These are phyloP conservation scores for Coix lacrymajobi DNA, from an alignment of 176 grass and related monocot species.

Conservation along the genomic window DNA sequence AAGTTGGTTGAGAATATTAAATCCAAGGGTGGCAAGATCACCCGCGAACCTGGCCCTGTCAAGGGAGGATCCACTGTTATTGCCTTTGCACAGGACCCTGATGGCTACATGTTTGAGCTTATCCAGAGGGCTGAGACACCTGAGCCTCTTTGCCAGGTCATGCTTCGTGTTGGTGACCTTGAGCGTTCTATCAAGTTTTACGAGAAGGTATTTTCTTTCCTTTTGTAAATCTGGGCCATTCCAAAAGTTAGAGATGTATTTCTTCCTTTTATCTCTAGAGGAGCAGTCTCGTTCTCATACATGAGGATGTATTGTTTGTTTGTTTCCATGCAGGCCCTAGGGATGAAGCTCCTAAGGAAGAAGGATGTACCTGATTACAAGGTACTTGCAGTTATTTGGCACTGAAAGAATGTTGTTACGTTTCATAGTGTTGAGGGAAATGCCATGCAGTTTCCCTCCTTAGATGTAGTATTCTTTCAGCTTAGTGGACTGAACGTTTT, in stretches of 20 bases:
- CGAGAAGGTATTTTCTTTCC: conserved; percentile 62
- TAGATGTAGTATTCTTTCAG: neutral
- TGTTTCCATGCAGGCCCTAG: conserved; percentile 60
- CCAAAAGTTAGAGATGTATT: neutral
- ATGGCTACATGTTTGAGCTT: conserved; percentile 89
- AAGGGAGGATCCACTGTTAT: conserved; percentile 94
- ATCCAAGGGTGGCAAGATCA: conserved; percentile 61
- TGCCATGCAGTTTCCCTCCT: neutral
- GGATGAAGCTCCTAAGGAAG: conserved; percentile 91
- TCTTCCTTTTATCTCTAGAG: neutral
- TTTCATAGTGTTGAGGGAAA: neutral
- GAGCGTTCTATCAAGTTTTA: conserved; percentile 90
- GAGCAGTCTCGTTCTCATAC: neutral
- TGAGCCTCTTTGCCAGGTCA: conserved; percentile 96
- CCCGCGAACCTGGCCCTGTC: conserved; percentile 94
- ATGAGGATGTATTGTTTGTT: neutral
- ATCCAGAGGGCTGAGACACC: conserved; percentile 83
- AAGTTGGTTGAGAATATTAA: conserved; percentile 74
- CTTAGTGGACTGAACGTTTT: conserved; percentile 24
- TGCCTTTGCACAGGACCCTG: conserved; percentile 86
- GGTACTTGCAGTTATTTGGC: conserved; percentile 37
- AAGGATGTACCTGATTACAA: conserved; percentile 84
- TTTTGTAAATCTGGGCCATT: neutral
- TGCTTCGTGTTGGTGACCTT: conserved; percentile 96
- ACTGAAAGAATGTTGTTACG: neutral